These are phyloP conservation scores for Blepharisma undulans DNA, from an alignment of 169 alveolate genomes.

Conservation along the genomic window DNA sequence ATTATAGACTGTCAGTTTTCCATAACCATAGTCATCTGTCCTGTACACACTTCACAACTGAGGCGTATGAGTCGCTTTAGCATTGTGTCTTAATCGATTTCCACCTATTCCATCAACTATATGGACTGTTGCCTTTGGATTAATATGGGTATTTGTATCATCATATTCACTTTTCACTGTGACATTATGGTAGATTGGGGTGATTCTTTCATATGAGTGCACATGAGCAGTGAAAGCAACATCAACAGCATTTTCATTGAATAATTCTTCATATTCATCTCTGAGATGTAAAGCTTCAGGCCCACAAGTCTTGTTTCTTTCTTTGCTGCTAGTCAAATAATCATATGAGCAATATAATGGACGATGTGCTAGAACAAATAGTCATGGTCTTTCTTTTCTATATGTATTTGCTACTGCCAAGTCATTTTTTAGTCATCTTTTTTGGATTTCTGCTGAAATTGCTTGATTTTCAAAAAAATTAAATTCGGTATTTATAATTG, in stretches of 20 bases:
- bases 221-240: constrained; percentile 31
- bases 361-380: constrained; percentile 19
- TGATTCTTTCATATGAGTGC: constrained; percentile 21
- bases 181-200: constrained; percentile 17
- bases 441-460: not conserved
- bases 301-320: constrained; percentile 14
- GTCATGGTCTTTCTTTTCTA: constrained; percentile 38
- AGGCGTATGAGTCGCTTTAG: not conserved
- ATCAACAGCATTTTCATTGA: constrained; percentile 27
- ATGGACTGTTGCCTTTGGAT: constrained; percentile 19
- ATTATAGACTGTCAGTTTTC: constrained; percentile 11
- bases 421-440: constrained; percentile 9
- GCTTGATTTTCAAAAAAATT: not conserved
- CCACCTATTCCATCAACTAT: constrained; percentile 22
- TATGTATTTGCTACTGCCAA: constrained; percentile 18
- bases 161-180: not conserved
- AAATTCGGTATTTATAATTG: constrained; percentile 4
- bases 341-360: constrained; percentile 38
- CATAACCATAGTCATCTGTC: constrained; percentile 26
- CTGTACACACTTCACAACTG: not conserved
- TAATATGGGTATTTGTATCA: not conserved
- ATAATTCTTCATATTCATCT: not conserved
- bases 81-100: constrained; percentile 19
- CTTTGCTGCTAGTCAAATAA: not conserved
- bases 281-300: not conserved